Conservation (phyloP, 768 basidiomycete genomes). For the Agaricus bisporus region DNA sequence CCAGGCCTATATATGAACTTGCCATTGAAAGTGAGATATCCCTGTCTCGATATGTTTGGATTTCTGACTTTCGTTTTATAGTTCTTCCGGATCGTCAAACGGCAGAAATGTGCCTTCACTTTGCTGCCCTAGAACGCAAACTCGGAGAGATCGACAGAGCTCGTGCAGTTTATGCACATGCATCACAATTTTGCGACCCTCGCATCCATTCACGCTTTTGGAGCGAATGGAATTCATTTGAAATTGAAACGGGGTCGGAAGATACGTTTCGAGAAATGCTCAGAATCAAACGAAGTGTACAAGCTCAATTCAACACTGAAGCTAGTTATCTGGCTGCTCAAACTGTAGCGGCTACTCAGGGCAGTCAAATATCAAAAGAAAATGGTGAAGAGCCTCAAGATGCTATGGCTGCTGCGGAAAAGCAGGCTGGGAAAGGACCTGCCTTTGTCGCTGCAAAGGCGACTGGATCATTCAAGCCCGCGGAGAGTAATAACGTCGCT, state of each 20-base stretch:
- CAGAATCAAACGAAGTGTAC: constrained; percentile 95
- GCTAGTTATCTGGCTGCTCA: constrained; percentile 90
- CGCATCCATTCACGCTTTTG: constrained; percentile 89
- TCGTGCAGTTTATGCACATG: constrained; percentile 93
- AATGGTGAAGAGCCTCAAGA: constrained; percentile 48
- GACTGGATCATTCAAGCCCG: constrained; percentile 32
- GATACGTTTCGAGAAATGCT: constrained; percentile 97
- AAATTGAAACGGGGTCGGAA: constrained; percentile 97
- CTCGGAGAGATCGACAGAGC: constrained; percentile 98
- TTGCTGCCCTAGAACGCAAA: constrained; percentile 93
- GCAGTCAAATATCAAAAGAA: constrained; percentile 31
- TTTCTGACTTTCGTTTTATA: constrained; percentile 15
- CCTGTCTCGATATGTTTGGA: not conserved
- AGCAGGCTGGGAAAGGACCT: constrained; percentile 55
- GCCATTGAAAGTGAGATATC: constrained; percentile 64
- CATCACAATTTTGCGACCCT: constrained; percentile 98
- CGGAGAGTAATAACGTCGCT: constrained; percentile 32
- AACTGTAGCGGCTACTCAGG: constrained; percentile 66
- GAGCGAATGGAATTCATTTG: constrained; percentile 95
- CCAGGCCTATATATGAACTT: constrained; percentile 92
- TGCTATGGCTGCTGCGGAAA: constrained; percentile 85
- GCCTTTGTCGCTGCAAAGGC: constrained; percentile 76
- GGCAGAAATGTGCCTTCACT: constrained; percentile 95
- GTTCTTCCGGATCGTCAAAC: constrained; percentile 90
- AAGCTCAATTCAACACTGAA: constrained; percentile 98